Evolutionary conservation across 202 grass and related monocot genomes (phyloP).

Genomic region (Carex arenaria): DNA sequence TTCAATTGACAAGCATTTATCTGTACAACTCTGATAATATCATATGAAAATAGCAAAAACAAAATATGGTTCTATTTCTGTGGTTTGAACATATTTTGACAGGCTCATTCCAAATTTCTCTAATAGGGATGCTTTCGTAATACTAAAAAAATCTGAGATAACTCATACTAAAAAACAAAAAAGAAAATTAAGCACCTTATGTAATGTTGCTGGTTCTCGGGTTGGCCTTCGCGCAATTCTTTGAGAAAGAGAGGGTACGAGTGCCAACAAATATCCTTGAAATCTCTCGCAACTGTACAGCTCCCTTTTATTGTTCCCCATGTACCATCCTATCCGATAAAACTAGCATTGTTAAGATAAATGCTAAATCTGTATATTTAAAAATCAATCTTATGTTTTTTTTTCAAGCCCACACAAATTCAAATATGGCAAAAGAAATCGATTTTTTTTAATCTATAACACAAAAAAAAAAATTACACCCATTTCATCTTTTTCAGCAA

Average conservation of each 20-base stretch:
- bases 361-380: background rate
- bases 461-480: too few relatives aligned
- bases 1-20: background rate
- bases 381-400: background rate
- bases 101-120: background rate
- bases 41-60: background rate
- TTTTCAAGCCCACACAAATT: background rate
- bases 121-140: background rate
- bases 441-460: too few relatives aligned
- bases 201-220: conserved; percentile 42
- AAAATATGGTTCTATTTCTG: background rate
- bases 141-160: background rate
- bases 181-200: conserved; percentile 50
- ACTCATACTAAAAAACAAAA: background rate
- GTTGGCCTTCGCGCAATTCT: conserved; percentile 56
- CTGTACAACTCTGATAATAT: background rate
- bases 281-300: conserved; percentile 90
- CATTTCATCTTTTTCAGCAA: too few relatives aligned
- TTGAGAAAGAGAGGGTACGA: conserved; percentile 67
- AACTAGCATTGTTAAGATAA: background rate
- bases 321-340: conserved; percentile 66
- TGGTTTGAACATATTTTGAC: background rate
- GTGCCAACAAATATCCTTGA: conserved; percentile 72
- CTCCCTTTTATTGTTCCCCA: conserved; percentile 92
- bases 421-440: background rate